These are phyloP conservation scores for Canavalia gladiata DNA, from an alignment of 306 rosid genomes.

Conservation along the genomic window DNA sequence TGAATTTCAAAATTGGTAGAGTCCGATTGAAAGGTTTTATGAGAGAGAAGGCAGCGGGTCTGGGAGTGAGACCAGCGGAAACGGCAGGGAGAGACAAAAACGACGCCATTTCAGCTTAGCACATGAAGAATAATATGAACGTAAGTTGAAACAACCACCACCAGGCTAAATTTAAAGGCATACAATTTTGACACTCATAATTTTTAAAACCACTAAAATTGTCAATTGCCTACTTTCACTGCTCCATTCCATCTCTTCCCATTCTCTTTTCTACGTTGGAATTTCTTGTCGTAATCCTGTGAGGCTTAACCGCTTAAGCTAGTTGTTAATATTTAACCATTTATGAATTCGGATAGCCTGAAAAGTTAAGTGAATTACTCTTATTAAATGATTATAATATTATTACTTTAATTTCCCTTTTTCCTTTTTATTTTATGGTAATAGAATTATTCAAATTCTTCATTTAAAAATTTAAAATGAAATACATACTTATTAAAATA, in stretches of 20 bases:
- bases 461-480: too few relatives aligned
- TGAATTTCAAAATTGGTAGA: constrained; percentile 57
- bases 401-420: background rate
- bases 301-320: too few relatives aligned
- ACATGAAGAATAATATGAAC: background rate
- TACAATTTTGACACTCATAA: background rate
- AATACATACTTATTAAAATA: too few relatives aligned
- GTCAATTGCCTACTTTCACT: background rate
- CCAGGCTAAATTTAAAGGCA: constrained; percentile 7
- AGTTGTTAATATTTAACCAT: too few relatives aligned
- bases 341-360: too few relatives aligned
- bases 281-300: background rate
- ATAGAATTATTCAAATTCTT: too few relatives aligned
- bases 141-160: background rate
- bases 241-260: background rate
- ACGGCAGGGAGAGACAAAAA: constrained; percentile 59
- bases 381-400: background rate
- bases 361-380: too few relatives aligned
- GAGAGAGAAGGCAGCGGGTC: constrained; percentile 39
- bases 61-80: constrained; percentile 53
- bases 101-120: constrained; percentile 64
- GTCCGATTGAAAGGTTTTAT: constrained; percentile 49
- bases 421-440: background rate
- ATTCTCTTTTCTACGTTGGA: background rate
- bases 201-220: constrained; percentile 33